Percentiles rank a stretch among this genome's conserved stretches.
Evolutionary conservation across 2,329 filamentous ascomycete genomes (phyloP).

Genomic region (Bretziella fagacearum): DNA sequence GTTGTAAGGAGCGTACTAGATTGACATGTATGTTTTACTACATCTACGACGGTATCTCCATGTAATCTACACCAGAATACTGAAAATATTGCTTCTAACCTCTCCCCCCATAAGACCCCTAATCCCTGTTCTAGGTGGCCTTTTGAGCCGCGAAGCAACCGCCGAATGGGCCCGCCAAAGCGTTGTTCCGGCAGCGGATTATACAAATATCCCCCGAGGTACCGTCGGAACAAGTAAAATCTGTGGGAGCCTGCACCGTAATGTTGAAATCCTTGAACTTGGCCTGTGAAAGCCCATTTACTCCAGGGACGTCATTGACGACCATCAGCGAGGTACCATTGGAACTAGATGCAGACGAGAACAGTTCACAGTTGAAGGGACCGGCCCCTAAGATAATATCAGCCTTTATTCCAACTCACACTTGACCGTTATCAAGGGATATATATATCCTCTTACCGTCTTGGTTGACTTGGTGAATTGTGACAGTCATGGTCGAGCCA

Average conservation of each 20-base stretch:
- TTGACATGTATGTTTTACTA: no score
- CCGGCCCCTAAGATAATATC: conserved; percentile 27
- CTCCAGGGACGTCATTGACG: conserved; percentile 40
- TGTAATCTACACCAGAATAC: no score
- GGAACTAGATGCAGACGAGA: conserved; percentile 31
- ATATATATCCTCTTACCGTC: conserved; percentile 34
- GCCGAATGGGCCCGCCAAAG: conserved; percentile 38
- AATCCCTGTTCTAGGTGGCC: conserved; percentile 2
- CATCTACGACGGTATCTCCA: no score
- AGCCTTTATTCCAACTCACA: conserved; percentile 21
- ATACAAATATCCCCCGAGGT: conserved; percentile 43
- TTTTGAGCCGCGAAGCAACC: conserved; percentile 44
- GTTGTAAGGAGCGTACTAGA: no score
- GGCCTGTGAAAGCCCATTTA: conserved; percentile 38
- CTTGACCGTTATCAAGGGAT: conserved; percentile 30
- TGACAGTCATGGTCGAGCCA: conserved; percentile 28
- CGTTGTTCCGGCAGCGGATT: conserved; percentile 42
- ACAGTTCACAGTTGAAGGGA: conserved; percentile 33
- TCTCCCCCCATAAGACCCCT: not conserved
- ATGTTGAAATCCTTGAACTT: conserved; percentile 39
- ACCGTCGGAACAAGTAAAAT: conserved; percentile 35
- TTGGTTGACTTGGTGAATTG: conserved; percentile 36
- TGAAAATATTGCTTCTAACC: no score
- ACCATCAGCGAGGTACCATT: conserved; percentile 31
- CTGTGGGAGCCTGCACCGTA: conserved; percentile 33